phyloP scores from a whole-genome alignment of 192 early-diverging fungal species.

The Phlyctochytrium planicorne region DNA sequence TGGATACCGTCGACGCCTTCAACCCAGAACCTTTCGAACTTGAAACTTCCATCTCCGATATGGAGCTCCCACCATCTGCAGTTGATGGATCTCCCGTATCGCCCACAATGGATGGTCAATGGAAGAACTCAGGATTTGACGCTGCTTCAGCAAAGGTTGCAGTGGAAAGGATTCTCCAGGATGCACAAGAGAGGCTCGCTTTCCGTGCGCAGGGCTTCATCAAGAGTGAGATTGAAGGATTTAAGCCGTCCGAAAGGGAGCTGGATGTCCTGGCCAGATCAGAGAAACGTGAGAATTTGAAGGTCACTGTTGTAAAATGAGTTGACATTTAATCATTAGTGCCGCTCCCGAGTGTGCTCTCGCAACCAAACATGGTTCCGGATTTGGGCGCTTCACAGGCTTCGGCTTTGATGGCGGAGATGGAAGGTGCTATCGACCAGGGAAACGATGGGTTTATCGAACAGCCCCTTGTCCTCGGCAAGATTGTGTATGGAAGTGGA shows the following conservation, averaged over 20 bases:
- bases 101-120: background rate
- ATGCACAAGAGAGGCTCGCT: constrained; percentile 83
- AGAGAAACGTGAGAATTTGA: constrained; percentile 26
- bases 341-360: constrained; percentile 21
- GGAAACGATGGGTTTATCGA: constrained; percentile 1
- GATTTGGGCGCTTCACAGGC: constrained; percentile 13
- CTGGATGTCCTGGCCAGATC: constrained; percentile 52
- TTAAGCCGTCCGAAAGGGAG: constrained; percentile 69
- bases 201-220: constrained; percentile 86
- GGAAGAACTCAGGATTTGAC: constrained; percentile 16
- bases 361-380: constrained; percentile 28
- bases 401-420: background rate
- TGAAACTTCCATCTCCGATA: background rate
- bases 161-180: constrained; percentile 80
- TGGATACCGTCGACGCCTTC: constrained; percentile 34
- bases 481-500: constrained; percentile 56
- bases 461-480: constrained; percentile 21
- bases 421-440: no score
- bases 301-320: background rate
- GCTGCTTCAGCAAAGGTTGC: constrained; percentile 54
- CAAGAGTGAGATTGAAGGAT: constrained; percentile 71
- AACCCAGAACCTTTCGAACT: background rate
- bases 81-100: background rate
- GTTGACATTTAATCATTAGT: constrained; percentile 8
- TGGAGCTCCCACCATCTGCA: background rate